A percentile compares a stretch with the other conserved stretches of the same genome.
phyloP scores from a whole-genome alignment of 345 rosid genomes.

The Draba incana region DNA sequence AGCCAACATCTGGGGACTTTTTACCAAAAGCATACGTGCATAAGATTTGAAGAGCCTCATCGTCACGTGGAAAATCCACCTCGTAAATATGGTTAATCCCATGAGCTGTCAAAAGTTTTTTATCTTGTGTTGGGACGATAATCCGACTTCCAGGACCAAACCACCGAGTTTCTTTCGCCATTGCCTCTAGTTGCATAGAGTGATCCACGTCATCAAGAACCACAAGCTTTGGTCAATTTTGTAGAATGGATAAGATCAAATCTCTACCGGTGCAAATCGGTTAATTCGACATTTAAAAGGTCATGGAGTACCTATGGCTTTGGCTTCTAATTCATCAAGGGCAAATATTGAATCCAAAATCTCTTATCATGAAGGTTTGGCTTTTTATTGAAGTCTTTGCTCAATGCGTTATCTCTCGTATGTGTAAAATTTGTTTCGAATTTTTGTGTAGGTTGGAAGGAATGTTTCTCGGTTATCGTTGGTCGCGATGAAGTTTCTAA shows the following conservation, averaged over 20 bases:
- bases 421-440: not conserved
- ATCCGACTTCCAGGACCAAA: no score
- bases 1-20: conserved; percentile 7
- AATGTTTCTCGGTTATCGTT: conserved; percentile 66
- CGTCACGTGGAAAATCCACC: no score
- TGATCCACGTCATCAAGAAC: no score
- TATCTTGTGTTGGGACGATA: no score
- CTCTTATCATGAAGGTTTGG: conserved; percentile 62
- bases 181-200: no score
- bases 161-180: no score
- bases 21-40: conserved; percentile 18
- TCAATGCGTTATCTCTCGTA: not conserved
- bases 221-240: no score
- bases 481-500: conserved; percentile 84
- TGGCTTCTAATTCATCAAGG: conserved; percentile 87
- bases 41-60: conserved; percentile 24
- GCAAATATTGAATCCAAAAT: conserved; percentile 71
- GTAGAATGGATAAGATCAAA: conserved; percentile 70
- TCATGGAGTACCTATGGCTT: conserved; percentile 73
- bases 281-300: conserved; percentile 69
- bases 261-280: conserved; percentile 87
- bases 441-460: conserved; percentile 76
- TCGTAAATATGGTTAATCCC: no score
- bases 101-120: no score
- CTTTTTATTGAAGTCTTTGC: conserved; percentile 14